A percentile compares a stretch with the other conserved stretches of the same genome.
Conservation (phyloP, 352 stramenopile species). For the Phytophthora brassicae region DNA sequence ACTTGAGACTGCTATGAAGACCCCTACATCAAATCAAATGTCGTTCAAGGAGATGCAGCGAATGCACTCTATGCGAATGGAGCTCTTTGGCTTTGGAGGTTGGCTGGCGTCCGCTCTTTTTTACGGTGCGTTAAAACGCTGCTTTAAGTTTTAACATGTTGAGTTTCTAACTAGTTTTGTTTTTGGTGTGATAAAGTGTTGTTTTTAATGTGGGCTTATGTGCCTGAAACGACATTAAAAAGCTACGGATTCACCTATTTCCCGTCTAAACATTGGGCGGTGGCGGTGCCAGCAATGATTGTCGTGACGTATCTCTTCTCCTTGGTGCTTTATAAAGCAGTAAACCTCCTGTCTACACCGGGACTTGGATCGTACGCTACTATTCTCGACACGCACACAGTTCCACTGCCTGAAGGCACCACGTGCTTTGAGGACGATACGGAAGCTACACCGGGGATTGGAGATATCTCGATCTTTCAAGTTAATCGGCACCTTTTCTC, state of each 20-base stretch:
- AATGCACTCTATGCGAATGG: slow-evolving; percentile 79
- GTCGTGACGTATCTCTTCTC: slow-evolving; percentile 84
- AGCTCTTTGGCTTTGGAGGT: slow-evolving; percentile 86
- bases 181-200: slow-evolving; percentile 45
- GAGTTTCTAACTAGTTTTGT: background rate
- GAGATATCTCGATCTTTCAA: slow-evolving; percentile 76
- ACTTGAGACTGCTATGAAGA: background rate
- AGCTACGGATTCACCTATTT: slow-evolving; percentile 88
- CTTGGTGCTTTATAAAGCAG: slow-evolving; percentile 78
- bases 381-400: slow-evolving; percentile 70
- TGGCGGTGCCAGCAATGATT: slow-evolving; percentile 84
- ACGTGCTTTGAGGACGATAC: slow-evolving; percentile 49
- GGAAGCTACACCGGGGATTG: slow-evolving; percentile 69
- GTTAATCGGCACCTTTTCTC: slow-evolving; percentile 68
- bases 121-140: slow-evolving; percentile 48
- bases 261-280: slow-evolving; percentile 89
- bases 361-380: slow-evolving; percentile 78
- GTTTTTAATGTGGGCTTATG: slow-evolving; percentile 89
- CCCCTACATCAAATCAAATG: slow-evolving; percentile 27
- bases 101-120: slow-evolving; percentile 81
- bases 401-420: slow-evolving; percentile 45
- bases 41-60: slow-evolving; percentile 85
- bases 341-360: slow-evolving; percentile 80
- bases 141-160: background rate
- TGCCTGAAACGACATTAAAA: slow-evolving; percentile 76